These are phyloP conservation scores for Cytospora mali DNA, from an alignment of 2,329 filamentous ascomycete species.

Conservation along the genomic window DNA sequence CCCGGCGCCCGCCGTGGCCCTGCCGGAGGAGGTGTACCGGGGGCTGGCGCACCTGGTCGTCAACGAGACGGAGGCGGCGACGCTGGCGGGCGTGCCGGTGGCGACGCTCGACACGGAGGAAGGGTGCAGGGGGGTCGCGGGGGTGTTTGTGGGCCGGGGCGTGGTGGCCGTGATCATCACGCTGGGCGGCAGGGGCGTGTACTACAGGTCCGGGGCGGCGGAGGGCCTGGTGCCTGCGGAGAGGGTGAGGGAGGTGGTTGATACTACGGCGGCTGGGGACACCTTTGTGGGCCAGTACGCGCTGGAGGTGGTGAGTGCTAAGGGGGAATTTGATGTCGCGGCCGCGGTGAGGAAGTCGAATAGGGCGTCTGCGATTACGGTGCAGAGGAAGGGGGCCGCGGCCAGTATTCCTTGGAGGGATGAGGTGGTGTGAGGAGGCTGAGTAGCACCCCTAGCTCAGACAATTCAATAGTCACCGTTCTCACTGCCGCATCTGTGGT, in stretches of 20 bases:
- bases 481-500: not conserved
- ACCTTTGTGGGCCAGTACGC: conserved; percentile 92
- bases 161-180: conserved; percentile 82
- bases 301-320: conserved; percentile 63
- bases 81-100: conserved; percentile 63
- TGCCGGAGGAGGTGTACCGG: conserved; percentile 68
- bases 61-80: conserved; percentile 86
- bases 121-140: conserved; percentile 52
- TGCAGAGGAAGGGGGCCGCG: conserved; percentile 66
- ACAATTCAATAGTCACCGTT: not conserved
- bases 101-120: conserved; percentile 50
- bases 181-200: conserved; percentile 78
- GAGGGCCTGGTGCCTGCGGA: conserved; percentile 61
- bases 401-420: conserved; percentile 68
- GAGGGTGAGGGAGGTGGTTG: conserved; percentile 72
- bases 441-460: not conserved
- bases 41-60: conserved; percentile 79
- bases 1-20: conserved; percentile 73
- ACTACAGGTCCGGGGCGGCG: conserved; percentile 51
- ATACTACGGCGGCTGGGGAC: conserved; percentile 93
- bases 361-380: conserved; percentile 65
- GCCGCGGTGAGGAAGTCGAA: conserved; percentile 64
- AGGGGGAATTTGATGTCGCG: conserved; percentile 53
- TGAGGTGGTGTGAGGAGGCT: conserved; percentile 38
- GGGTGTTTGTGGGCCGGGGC: conserved; percentile 67